Conservation (phyloP, 2,329 filamentous ascomycete species). For the Phyllosticta citribraziliensis region DNA sequence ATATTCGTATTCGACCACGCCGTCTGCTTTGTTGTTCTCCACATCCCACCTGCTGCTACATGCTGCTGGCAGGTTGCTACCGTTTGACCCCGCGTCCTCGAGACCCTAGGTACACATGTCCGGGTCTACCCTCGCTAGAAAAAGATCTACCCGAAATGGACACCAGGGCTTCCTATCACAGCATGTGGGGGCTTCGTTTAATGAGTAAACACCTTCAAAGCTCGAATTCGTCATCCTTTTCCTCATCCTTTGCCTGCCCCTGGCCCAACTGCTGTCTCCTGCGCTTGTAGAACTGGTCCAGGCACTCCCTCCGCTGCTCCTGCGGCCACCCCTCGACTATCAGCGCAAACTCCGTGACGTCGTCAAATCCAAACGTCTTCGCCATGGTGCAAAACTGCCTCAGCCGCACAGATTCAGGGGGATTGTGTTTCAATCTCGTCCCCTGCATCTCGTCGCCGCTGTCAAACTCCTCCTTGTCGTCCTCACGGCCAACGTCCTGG, state of each 20-base stretch:
- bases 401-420: slow-evolving; percentile 61
- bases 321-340: slow-evolving; percentile 87
- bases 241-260: background rate
- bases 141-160: background rate
- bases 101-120: background rate
- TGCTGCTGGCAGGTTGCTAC: background rate
- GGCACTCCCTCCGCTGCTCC: slow-evolving; percentile 64
- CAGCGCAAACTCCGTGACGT: slow-evolving; percentile 75
- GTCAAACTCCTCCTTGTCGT: slow-evolving; percentile 13
- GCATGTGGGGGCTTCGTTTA: background rate
- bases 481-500: slow-evolving; percentile 18
- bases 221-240: background rate
- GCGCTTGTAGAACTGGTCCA: slow-evolving; percentile 70
- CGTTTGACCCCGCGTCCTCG: background rate
- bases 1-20: background rate
- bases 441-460: slow-evolving; percentile 16
- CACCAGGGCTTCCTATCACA: background rate
- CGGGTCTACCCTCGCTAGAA: background rate
- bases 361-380: slow-evolving; percentile 62
- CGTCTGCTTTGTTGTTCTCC: background rate
- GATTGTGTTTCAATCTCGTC: slow-evolving; percentile 56
- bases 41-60: background rate
- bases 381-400: slow-evolving; percentile 92
- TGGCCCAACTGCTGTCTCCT: slow-evolving; percentile 42
- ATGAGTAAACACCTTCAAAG: background rate